These are phyloP conservation scores for Syzygium grande DNA, from an alignment of 345 rosid species.

Conservation along the genomic window DNA sequence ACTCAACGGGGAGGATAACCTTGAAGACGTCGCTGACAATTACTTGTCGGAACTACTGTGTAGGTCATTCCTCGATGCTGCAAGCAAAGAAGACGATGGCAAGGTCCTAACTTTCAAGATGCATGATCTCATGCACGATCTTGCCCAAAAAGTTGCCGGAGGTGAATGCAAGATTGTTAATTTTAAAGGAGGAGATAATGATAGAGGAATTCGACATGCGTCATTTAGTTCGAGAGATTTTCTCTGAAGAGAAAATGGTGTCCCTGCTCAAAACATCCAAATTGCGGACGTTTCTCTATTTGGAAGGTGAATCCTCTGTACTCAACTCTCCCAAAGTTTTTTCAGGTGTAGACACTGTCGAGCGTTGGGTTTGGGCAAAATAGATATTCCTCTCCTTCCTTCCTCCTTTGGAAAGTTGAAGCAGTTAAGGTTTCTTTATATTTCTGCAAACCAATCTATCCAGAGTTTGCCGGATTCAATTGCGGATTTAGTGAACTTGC, in stretches of 20 bases:
- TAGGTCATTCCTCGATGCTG: background rate
- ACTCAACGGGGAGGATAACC: background rate
- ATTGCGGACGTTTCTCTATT: background rate
- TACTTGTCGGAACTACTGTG: background rate
- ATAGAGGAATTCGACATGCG: background rate
- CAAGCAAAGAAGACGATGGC: background rate
- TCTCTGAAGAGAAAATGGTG: background rate
- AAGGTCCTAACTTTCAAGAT: background rate
- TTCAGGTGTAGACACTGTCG: no score
- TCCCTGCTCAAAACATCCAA: background rate
- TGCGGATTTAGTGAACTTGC: background rate
- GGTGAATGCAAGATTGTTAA: background rate
- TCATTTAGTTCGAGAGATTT: fast-evolving
- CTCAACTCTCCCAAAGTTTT: no score
- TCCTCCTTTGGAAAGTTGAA: background rate
- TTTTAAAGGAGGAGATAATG: background rate
- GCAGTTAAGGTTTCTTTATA: background rate
- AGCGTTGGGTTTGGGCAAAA: no score
- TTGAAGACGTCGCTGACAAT: background rate
- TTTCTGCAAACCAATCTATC: fast-evolving
- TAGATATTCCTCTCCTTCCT: no score
- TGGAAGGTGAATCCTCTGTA: fast-evolving
- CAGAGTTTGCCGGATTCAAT: background rate
- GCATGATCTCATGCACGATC: background rate
- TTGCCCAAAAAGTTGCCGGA: background rate